Evolutionary conservation across 2,329 filamentous ascomycete species (phyloP).

Genomic region (Penicillium janthinellum): DNA sequence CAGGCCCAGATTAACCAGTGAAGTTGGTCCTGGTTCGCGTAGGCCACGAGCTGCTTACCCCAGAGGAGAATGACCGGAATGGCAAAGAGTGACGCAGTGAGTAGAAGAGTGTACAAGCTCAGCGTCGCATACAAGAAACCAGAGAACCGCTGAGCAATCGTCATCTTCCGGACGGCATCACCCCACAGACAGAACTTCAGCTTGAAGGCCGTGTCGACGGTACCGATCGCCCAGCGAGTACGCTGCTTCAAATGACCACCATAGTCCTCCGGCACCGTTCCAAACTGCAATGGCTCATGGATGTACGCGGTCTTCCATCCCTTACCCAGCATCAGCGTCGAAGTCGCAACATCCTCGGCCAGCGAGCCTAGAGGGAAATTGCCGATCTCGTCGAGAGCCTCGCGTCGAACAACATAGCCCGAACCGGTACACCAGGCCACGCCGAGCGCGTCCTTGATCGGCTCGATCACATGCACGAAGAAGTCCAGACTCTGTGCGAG

Average conservation of each 20-base stretch:
- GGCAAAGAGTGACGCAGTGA: constrained; percentile 58
- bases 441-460: constrained; percentile 49
- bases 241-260: constrained; percentile 40
- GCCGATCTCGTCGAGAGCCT: constrained; percentile 62
- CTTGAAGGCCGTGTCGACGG: constrained; percentile 62
- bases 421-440: constrained; percentile 68
- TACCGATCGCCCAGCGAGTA: constrained; percentile 47
- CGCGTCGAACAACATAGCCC: constrained; percentile 62
- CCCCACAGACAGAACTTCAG: constrained; percentile 63
- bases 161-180: constrained; percentile 56
- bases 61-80: constrained; percentile 62
- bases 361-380: constrained; percentile 63
- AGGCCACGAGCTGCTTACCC: constrained; percentile 61
- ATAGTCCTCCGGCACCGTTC: constrained; percentile 48
- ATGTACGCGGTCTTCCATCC: constrained; percentile 66
- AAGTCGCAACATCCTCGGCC: constrained; percentile 63
- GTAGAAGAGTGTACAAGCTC: constrained; percentile 58
- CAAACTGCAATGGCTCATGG: constrained; percentile 62
- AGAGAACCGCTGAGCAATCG: constrained; percentile 59
- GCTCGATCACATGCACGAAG: constrained; percentile 58
- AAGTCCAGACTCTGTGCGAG: constrained; percentile 61
- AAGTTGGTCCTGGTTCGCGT: constrained; percentile 56
- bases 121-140: constrained; percentile 61
- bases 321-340: constrained; percentile 59
- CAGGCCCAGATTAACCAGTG: constrained; percentile 60